Evolutionary conservation across 2,329 filamentous ascomycete species (phyloP).

Genomic region (Apiospora marii): DNA sequence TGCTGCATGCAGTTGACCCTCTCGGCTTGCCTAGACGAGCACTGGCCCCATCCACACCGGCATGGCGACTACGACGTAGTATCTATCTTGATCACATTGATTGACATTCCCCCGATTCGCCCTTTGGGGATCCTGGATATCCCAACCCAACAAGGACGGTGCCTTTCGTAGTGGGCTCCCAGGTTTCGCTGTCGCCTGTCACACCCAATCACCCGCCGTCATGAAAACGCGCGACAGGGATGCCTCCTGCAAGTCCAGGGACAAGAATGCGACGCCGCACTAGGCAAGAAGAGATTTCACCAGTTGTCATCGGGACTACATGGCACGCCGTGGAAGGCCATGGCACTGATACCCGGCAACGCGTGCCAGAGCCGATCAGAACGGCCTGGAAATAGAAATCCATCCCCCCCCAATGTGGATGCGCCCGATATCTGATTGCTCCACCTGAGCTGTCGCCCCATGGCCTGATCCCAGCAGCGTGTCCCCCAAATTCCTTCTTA

Average conservation of each 20-base stretch:
- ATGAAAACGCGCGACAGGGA: background rate
- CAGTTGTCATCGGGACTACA: background rate
- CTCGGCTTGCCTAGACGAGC: constrained; percentile 6
- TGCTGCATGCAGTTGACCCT: background rate
- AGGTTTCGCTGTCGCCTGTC: background rate
- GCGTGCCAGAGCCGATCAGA: constrained; percentile 6
- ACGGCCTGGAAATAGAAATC: constrained; percentile 6
- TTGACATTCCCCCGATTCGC: constrained; percentile 5
- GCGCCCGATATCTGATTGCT: constrained; percentile 18
- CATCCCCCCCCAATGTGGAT: background rate
- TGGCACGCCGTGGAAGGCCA: background rate
- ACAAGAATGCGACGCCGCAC: background rate
- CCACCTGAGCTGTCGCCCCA: constrained; percentile 12
- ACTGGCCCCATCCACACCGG: background rate
- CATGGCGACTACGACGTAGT: background rate
- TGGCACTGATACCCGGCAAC: constrained; percentile 1
- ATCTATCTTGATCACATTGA: constrained; percentile 13
- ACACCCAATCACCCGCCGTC: background rate
- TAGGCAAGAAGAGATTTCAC: background rate
- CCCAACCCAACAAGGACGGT: constrained; percentile 10
- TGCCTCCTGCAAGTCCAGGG: constrained; percentile 4
- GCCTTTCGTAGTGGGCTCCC: background rate
- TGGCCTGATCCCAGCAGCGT: constrained; percentile 6
- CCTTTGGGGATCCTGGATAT: background rate
- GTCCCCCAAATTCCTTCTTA: constrained; percentile 11